These are phyloP conservation scores for Eutrema yunnanense DNA, from an alignment of 345 rosid species.

Conservation along the genomic window DNA sequence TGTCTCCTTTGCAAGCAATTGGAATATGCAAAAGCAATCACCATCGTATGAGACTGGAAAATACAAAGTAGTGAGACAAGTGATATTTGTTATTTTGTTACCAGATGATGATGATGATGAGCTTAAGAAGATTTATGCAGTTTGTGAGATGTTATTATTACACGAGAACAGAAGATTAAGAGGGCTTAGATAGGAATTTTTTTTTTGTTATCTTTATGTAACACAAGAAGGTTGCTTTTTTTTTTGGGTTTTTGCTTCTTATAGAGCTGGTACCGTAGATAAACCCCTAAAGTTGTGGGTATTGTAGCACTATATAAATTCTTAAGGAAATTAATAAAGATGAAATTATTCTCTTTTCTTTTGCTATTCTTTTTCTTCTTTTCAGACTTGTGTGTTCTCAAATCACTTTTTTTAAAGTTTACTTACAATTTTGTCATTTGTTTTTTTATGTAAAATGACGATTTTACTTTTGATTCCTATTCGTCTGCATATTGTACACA, in stretches of 20 bases:
- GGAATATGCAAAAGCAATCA: not conserved
- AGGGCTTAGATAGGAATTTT: not conserved
- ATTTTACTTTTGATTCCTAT: no score
- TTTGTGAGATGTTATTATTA: not conserved
- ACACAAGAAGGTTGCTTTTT: not conserved
- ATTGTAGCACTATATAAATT: not conserved
- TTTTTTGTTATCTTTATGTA: not conserved
- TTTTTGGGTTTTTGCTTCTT: not conserved
- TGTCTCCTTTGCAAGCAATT: not conserved
- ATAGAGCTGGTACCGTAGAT: not conserved
- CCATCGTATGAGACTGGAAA: not conserved
- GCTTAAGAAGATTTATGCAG: not conserved
- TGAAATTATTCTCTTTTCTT: no score
- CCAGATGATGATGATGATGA: not conserved
- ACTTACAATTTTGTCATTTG: no score
- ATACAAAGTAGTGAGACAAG: not conserved
- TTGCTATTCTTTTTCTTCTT: no score
- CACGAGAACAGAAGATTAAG: not conserved
- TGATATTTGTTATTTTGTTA: not conserved
- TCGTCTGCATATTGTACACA: no score
- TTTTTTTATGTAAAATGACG: no score
- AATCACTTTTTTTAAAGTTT: no score
- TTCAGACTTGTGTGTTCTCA: no score
- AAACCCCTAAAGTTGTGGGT: not conserved
- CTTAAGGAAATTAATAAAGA: not conserved